Percentiles rank a stretch among this genome's conserved stretches.
phyloP scores from a whole-genome alignment of 805 yeast species.

The Yarrowia divulgata region DNA sequence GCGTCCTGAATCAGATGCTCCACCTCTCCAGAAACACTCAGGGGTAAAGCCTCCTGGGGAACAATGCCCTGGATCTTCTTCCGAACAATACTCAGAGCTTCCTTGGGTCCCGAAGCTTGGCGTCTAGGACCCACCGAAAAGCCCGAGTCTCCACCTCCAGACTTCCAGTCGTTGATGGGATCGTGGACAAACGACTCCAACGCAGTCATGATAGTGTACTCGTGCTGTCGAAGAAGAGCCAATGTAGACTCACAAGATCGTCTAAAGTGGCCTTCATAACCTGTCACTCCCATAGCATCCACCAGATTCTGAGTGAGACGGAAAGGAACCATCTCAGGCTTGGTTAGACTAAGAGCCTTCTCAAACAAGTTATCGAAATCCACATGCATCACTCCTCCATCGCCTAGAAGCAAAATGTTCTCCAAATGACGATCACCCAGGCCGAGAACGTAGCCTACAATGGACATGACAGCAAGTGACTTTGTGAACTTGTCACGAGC shows the following conservation, averaged over 20 bases:
- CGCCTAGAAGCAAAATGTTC: constrained; percentile 76
- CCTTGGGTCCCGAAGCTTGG: constrained; percentile 58
- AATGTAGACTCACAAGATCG: constrained; percentile 85
- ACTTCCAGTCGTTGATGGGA: constrained; percentile 82
- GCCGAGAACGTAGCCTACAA: constrained; percentile 93
- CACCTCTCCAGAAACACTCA: constrained; percentile 92
- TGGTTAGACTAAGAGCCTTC: constrained; percentile 69
- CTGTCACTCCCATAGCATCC: constrained; percentile 87
- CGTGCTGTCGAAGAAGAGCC: constrained; percentile 73
- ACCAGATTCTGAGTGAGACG: constrained; percentile 86
- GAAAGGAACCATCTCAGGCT: constrained; percentile 95
- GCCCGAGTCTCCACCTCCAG: constrained; percentile 45
- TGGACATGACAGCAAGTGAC: constrained; percentile 94
- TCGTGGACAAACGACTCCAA: constrained; percentile 93
- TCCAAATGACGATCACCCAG: constrained; percentile 97
- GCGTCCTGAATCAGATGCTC: constrained; percentile 88
- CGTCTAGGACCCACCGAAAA: constrained; percentile 43
- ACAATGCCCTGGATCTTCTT: constrained; percentile 84
- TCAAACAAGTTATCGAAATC: constrained; percentile 97
- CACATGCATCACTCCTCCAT: constrained; percentile 87
- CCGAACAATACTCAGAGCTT: constrained; percentile 73
- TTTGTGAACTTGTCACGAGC: constrained; percentile 78
- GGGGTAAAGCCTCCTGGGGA: constrained; percentile 80
- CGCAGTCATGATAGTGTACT: constrained; percentile 84
- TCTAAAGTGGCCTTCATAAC: constrained; percentile 89